phyloP scores from a whole-genome alignment of 192 early-diverging fungal genomes.

The Neocallimastix lanati region DNA sequence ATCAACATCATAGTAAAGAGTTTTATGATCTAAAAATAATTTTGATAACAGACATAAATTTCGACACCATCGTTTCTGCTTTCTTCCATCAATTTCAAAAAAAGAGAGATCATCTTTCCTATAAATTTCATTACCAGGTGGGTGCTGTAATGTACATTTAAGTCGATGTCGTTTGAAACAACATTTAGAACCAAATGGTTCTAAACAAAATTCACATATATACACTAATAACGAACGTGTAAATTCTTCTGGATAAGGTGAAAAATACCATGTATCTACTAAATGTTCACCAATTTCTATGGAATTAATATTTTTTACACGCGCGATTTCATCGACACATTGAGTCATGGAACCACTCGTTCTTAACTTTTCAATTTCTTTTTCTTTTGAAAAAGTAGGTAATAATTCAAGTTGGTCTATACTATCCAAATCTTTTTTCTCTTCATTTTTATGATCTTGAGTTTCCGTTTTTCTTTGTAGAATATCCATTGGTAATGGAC shows the following conservation, averaged over 20 bases:
- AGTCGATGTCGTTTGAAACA: constrained; percentile 62
- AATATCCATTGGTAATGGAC: not conserved
- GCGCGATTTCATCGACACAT: constrained; percentile 73
- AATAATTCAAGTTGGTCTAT: not conserved
- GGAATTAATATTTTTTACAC: constrained; percentile 84
- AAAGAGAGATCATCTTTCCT: constrained; percentile 77
- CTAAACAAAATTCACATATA: constrained; percentile 92
- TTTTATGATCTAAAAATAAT: constrained; percentile 96
- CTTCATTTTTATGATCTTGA: not conserved
- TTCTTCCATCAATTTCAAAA: constrained; percentile 93
- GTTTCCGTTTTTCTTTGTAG: not conserved
- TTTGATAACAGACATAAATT: constrained; percentile 94
- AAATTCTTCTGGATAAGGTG: constrained; percentile 84
- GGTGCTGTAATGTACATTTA: constrained; percentile 43
- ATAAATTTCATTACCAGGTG: constrained; percentile 90
- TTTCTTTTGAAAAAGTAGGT: constrained; percentile 67
- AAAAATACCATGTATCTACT: constrained; percentile 97
- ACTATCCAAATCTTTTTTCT: constrained; percentile 1
- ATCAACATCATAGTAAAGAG: constrained; percentile 96
- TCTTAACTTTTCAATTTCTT: constrained; percentile 89
- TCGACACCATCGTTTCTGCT: constrained; percentile 80
- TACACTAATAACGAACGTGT: constrained; percentile 58
- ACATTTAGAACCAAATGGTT: constrained; percentile 49
- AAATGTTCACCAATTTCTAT: constrained; percentile 83
- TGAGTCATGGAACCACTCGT: constrained; percentile 93